Base-by-base conservation (phyloP, 23 red algal genomes). In the Gracilariopsis chorda region DNA sequence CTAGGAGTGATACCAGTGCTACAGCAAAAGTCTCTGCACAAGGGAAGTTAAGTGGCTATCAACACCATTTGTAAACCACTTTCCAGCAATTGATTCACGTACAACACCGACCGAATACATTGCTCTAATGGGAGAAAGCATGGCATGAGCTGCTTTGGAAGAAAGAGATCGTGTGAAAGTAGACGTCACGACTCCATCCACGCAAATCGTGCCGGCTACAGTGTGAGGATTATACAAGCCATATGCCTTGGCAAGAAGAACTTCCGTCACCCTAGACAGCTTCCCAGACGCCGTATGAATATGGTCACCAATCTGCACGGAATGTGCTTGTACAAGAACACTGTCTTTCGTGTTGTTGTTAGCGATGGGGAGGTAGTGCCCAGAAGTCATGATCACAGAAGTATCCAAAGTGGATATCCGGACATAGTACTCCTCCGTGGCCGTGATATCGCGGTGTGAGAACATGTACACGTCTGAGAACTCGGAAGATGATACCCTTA, bases 381-480 rank as follows among this genome's bases (percentile, higher is more conserved):
- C 67, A 23, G 67, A 10, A 28, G 67, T 73, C 67, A 73, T 73
- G 2, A 42, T 73, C 32, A 73, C 67, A 45, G 67, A 73, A 46
- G 67, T 46, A 20, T 73, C 40, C 13, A 23, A 27, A 19, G 67
- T 73, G 40, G 28, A 1, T 36, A 73, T 73, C 7, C 67, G 37
- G 0, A 73, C 67, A 42, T 73, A 73, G 14, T 36, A 73, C 67
- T 36, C 20, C 42, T 73, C 67, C 47, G 67, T 45, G 29, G 67
- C 67, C 25, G 39, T 73, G 37, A 35, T 7, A 46, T 73, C 67
- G 69, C 85, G 85, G 77, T 94, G 92, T 5, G 83, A 81, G 53
- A 94, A 88, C 37, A 94, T 46, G 68, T 57, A 94, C 17, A 94
- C 92, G 8, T 70, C 65, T 42, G 83, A 88, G 42, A 78, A 94